Conservation (phyloP, 176 grass and related monocot species). For the Musa troglodytarum region DNA sequence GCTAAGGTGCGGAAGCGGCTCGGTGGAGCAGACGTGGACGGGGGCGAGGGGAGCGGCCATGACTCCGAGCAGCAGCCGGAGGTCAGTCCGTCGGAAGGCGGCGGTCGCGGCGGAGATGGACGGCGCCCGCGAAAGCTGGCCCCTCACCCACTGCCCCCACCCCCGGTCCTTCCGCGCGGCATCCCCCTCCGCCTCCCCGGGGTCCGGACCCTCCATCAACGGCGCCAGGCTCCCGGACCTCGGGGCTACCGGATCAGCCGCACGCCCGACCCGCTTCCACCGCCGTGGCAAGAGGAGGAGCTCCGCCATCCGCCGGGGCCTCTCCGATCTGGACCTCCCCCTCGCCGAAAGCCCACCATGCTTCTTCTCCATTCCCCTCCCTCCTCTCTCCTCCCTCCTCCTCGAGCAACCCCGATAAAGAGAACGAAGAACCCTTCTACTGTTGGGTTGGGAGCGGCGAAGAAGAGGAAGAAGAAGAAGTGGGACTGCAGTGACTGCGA, state of each 20-base stretch:
- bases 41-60: constrained; percentile 8
- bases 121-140: neutral
- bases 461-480: neutral
- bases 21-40: constrained; percentile 2
- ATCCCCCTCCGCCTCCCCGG: neutral
- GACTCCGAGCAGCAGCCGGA: constrained; percentile 7
- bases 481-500: neutral
- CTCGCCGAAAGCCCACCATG: neutral
- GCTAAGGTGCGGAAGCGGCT: constrained; percentile 11
- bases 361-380: constrained; percentile 12
- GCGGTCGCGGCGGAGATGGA: neutral
- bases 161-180: neutral
- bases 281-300: neutral
- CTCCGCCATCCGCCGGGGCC: constrained; percentile 2
- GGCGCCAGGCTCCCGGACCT: constrained; percentile 4
- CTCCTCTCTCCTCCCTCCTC: neutral
- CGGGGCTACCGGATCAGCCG: neutral
- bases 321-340: constrained; percentile 4
- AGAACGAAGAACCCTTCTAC: neutral
- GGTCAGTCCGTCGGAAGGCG: neutral
- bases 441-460: neutral
- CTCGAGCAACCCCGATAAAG: neutral
- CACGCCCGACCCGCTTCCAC: neutral
- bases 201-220: neutral
- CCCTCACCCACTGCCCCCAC: constrained; percentile 11